Base-by-base conservation (phyloP, 441 rosid species). In the Arabidopsis hybrid region DNA sequence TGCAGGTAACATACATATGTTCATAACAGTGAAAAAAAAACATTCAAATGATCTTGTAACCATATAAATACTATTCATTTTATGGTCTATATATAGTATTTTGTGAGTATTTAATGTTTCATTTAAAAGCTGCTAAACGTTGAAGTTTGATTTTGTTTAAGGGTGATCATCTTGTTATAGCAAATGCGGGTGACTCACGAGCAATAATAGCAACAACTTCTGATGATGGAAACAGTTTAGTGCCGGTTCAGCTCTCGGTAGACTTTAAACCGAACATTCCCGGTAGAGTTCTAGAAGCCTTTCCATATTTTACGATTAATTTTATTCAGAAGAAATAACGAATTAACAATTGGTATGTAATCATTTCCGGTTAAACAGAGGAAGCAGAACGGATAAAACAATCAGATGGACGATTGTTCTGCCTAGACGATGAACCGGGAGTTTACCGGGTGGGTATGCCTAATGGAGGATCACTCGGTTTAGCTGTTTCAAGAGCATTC, bases 101-200 rank as follows among this genome's bases (percentile, higher is more conserved):
- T 14, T 12, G 61, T 34, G 8, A 34, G 40, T 56, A 4, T 8
- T 1, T 14, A 65, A 5, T 2, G 1, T 43, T n/a, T 26, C 29
- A 26, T 26, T 26, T 26, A 26, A 26, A 26, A 26, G 29, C 2
- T 26, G 10, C 46, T 55, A 56, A 73, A 8, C 26, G 46, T 36
- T 57, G 1, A 59, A 38, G 26, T 16, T 29, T 63, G 13, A 0
- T 38, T 53, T 65, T 57, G 38, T 11, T 36, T n/a, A 16, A 75
- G 79, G 79, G 75, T 57, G 67, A 72, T 66, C 81, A 87, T 66
- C 87, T 92, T 38, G 75, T 86, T 6, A 65, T 91, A 69, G 97
- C 97, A 68, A 92, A 95, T 34, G 86, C 87, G 7, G 99, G 99
- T 3, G 99, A 95, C 80, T 95, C 95, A 26, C 80, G 98, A 67